Base-by-base conservation (phyloP, 192 early-diverging fungal species). In the Spinellus fusiger region DNA sequence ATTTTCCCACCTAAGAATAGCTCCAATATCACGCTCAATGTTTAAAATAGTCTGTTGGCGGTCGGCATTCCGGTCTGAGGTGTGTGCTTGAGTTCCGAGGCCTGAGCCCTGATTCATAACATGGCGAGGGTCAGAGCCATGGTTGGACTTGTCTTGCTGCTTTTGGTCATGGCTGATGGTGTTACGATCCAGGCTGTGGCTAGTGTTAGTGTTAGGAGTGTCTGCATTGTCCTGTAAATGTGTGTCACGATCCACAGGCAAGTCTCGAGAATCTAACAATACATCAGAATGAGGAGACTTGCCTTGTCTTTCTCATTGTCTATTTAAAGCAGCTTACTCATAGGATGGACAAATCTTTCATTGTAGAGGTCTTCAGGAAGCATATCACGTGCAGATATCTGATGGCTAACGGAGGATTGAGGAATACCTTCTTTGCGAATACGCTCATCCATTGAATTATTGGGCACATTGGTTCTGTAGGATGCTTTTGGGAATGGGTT, bases 1-100 rank as follows among this genome's bases (percentile, higher is more conserved):
- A 27, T 62, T 44, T 4, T 69, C 48, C 67, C 67, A 69, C 22
- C 27, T 44, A 27, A 58, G 44, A 25, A 58, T 58, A 20, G 2
- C 28, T 25, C 49, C 18, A 5, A 50, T 50, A 12, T 50, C 26
- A 50, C 26, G 49, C 20, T 50, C 40, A 10, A 44, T 44, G 10
- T 44, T 44, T 3, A 3, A n/a, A 2, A 44, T 18, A 6, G 18
- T 18, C 10, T 44, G 15, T 3, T 44, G 13, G 10, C 40, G 40
- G 10, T 44, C 10, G 10, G 2, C 18, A 2, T 12, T 18, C 13
- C 4, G 13, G 40, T n/a, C n/a, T n/a, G n/a, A n/a, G 40, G 13
- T 37, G 35, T 37, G 35, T 37, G 5, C 5, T 37, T 37, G 13
- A 37, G 35, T 37, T 37, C 18, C 40, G 18, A 5, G 40, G 15